Conservation (phyloP, 805 yeast genomes). For the Wickerhamomyces ciferrii region DNA sequence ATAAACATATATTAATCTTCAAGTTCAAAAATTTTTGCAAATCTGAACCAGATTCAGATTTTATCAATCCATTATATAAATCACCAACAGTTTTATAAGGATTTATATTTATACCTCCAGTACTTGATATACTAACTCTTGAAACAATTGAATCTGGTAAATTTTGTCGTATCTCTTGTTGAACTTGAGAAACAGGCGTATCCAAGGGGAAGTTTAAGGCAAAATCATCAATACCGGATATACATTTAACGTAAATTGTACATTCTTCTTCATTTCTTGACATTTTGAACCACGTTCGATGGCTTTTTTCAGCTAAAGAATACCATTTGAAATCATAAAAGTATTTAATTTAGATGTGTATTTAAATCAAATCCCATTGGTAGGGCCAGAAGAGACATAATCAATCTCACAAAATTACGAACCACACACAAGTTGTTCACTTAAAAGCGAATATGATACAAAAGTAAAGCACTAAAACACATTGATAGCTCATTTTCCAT, state of each 20-base stretch:
- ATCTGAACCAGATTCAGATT: not conserved
- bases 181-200: not conserved
- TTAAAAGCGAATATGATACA: too few relatives aligned
- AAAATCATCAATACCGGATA: conserved; percentile 11
- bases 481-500: too few relatives aligned
- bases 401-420: too few relatives aligned
- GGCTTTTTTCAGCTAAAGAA: too few relatives aligned
- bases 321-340: too few relatives aligned
- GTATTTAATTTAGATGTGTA: too few relatives aligned
- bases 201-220: conserved; percentile 5
- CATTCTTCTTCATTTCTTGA: conserved; percentile 3
- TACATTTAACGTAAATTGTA: conserved; percentile 12
- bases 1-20: conserved; percentile 27
- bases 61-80: conserved; percentile 1
- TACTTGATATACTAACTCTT: conserved; percentile 5
- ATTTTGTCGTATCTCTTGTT: conserved; percentile 2
- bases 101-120: conserved; percentile 10
- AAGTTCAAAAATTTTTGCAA: conserved; percentile 16
- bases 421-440: too few relatives aligned
- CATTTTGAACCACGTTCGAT: too few relatives aligned
- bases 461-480: too few relatives aligned
- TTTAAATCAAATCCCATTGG: too few relatives aligned
- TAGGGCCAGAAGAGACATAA: too few relatives aligned
- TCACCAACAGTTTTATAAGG: conserved; percentile 6
- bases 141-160: conserved; percentile 6